Base-by-base conservation (phyloP, 371 early-diverging fungal species). In the Rhizopus microsporus region DNA sequence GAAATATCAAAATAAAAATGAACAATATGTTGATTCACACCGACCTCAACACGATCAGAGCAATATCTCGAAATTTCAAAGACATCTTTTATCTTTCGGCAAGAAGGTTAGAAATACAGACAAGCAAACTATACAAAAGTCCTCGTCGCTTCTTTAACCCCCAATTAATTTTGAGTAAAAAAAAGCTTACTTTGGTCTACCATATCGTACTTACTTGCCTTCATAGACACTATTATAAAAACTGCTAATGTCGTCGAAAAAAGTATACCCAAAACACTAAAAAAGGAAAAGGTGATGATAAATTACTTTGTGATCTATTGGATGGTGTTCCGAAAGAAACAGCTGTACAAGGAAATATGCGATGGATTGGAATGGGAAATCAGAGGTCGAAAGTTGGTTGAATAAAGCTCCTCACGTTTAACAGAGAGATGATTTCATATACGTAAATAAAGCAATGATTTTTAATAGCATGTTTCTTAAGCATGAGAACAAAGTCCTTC, bases 1-100 rank as follows among this genome's bases (percentile, higher is more conserved):
- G 80, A 46, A 74, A 74, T 50, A 60, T 89, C 9, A 84, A 83
- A 37, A 56, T 75, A 12, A 84, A 77, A 50, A 71, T 74, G 62
- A 74, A 78, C 38, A 63, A 68, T 17, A 64, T 90, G 16, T 83
- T 83, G 45, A 67, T 88, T 38, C 86, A 88, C 64, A 60, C 77
- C 29, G 47, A 56, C 10, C 65, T 90, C 59, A 91, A 92, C 63
- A 74, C 84, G 7, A 51, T 57, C 32, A 12, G 56, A 6, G 77
- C 73, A 0, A 82, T 91, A 3, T 56, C 82, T 12, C 58, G 85
- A 38, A 93, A 93, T 57, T 59, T 93, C n/a, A 86, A 87, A 63
- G 85, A 89, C 40, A 84, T 80, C 34, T 86, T 88, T 53, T 10
- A 73, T 10, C 49, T 87, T 23, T 79, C 85, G 30, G 92, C 87